A percentile compares a stretch with the other conserved stretches of the same genome.
Evolutionary conservation across 495 filamentous ascomycete genomes (phyloP).

Genomic region (Parathielavia hyrcaniae): DNA sequence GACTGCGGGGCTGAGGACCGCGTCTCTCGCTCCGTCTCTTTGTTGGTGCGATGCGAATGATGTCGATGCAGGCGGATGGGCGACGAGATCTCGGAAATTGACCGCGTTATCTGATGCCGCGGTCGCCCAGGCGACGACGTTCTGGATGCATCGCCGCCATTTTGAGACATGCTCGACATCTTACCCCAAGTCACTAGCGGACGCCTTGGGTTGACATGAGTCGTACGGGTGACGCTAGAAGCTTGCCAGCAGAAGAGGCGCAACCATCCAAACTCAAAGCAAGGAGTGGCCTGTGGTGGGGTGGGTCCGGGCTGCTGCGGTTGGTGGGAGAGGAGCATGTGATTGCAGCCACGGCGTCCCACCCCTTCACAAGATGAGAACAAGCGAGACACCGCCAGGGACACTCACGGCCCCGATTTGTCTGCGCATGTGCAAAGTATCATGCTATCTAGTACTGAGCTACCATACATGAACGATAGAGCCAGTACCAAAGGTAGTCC

Average conservation of each 20-base stretch:
- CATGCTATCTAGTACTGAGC: neutral
- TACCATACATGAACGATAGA: neutral
- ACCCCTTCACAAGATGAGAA: neutral
- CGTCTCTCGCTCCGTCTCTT: slow-evolving; percentile 32
- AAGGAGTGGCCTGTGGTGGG: slow-evolving; percentile 7
- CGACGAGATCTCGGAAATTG: slow-evolving; percentile 46
- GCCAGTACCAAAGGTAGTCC: neutral
- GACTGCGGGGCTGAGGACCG: slow-evolving; percentile 33
- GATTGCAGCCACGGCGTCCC: slow-evolving; percentile 1
- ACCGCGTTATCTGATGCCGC: slow-evolving; percentile 45
- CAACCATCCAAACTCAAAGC: neutral
- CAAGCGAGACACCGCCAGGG: neutral
- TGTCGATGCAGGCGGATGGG: slow-evolving; percentile 44
- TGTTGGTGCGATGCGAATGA: slow-evolving; percentile 31
- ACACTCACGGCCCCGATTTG: neutral
- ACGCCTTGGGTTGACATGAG: slow-evolving; percentile 8
- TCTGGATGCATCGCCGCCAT: slow-evolving; percentile 31
- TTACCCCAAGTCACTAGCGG: neutral
- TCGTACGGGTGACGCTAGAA: slow-evolving; percentile 16
- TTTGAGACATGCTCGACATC: slow-evolving; percentile 40
- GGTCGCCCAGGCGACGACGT: slow-evolving; percentile 37
- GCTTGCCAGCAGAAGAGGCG: neutral
- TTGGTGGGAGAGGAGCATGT: slow-evolving; percentile 5
- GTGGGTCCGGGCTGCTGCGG: slow-evolving; percentile 8
- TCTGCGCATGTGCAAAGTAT: neutral